A percentile compares a stretch with the other conserved stretches of the same genome.
phyloP scores from a whole-genome alignment of 805 yeast genomes.

The Saccharomycopsis babjevae region DNA sequence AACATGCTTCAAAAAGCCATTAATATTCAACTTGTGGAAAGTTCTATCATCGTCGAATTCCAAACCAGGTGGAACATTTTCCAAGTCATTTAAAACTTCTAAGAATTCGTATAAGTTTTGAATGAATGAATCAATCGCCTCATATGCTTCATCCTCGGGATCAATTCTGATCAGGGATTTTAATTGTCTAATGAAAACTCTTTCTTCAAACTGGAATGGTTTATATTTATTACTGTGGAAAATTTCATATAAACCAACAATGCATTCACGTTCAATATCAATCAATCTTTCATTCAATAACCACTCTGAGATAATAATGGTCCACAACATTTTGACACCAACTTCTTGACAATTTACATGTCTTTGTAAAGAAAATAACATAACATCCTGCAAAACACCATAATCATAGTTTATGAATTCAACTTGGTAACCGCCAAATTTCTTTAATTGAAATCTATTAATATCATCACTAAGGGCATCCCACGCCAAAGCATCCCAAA shows the following conservation, averaged over 20 bases:
- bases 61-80: constrained; percentile 65
- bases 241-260: constrained; percentile 53
- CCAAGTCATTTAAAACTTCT: constrained; percentile 53
- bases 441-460: constrained; percentile 47
- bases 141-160: constrained; percentile 53
- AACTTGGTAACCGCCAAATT: constrained; percentile 64
- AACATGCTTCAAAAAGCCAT: constrained; percentile 67
- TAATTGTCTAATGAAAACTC: constrained; percentile 40
- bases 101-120: constrained; percentile 51
- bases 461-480: constrained; percentile 44
- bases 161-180: constrained; percentile 43
- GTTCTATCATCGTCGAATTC: constrained; percentile 85
- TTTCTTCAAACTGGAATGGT: constrained; percentile 47
- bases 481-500: constrained; percentile 74
- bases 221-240: constrained; percentile 47
- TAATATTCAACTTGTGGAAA: constrained; percentile 64
- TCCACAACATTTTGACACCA: constrained; percentile 61
- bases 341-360: constrained; percentile 49
- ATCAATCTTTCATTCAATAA: constrained; percentile 44
- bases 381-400: constrained; percentile 51
- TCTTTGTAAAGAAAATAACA: constrained; percentile 60
- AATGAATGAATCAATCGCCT: constrained; percentile 39
- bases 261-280: constrained; percentile 53
- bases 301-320: constrained; percentile 59
- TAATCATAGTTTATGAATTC: constrained; percentile 49